Conservation (phyloP, 2,329 filamentous ascomycete species). For the Rhynchosporium secalis region DNA sequence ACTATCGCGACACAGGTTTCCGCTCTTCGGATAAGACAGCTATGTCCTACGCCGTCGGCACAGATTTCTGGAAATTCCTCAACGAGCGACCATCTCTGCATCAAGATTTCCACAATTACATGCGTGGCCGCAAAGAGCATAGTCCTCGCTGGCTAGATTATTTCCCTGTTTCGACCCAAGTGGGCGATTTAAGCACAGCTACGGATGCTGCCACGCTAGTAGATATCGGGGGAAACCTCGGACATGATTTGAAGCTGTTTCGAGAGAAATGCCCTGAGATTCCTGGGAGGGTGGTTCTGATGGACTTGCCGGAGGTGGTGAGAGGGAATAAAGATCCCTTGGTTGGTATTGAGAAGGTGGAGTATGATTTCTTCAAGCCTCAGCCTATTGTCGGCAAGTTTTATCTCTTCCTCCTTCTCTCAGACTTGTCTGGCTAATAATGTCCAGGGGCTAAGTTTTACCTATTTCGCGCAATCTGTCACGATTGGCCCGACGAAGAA, state of each 20-base stretch:
- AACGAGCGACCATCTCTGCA: conserved; percentile 9
- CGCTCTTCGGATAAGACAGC: conserved; percentile 12
- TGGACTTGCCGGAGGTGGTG: conserved; percentile 18
- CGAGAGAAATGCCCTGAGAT: conserved; percentile 18
- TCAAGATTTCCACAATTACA: conserved; percentile 18
- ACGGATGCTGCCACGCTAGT: conserved; percentile 15
- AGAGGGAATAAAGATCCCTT: not conserved
- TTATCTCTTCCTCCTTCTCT: too few species aligned
- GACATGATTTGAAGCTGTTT: conserved; percentile 27
- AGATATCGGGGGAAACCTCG: conserved; percentile 22
- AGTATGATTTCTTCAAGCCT: conserved; percentile 41
- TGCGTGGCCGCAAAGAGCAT: conserved; percentile 17
- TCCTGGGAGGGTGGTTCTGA: conserved; percentile 28
- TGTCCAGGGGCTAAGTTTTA: conserved; percentile 7
- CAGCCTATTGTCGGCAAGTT: conserved; percentile 34
- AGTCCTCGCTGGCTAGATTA: conserved; percentile 19
- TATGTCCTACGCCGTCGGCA: conserved; percentile 18
- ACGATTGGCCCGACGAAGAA: conserved; percentile 8
- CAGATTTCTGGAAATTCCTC: conserved; percentile 13
- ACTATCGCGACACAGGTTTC: conserved; percentile 16
- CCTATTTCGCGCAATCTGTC: conserved; percentile 6
- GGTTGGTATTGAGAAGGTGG: conserved; percentile 34
- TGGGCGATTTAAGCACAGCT: not conserved
- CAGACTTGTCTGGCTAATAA: not conserved
- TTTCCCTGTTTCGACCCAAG: conserved; percentile 13